Conservation (phyloP, 352 stramenopile species). For the Phytophthora idaei region DNA sequence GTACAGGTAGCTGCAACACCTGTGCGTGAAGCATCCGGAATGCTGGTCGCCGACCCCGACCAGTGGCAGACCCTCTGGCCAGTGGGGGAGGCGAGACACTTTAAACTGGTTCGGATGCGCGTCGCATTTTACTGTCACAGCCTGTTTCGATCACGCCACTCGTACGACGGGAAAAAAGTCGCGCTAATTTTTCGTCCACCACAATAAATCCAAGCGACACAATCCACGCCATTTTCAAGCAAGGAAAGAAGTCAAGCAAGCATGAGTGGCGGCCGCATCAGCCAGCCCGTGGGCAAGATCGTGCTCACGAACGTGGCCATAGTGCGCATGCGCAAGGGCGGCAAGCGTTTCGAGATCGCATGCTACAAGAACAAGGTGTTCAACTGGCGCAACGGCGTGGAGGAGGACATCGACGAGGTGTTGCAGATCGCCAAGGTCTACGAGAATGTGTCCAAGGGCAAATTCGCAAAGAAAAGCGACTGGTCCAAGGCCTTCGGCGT, state of each 20-base stretch:
- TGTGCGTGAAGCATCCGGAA: background rate
- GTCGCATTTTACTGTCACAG: background rate
- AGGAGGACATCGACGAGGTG: constrained; percentile 98
- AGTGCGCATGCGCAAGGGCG: constrained; percentile 93
- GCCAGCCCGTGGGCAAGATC: constrained; percentile 84
- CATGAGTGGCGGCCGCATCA: constrained; percentile 75
- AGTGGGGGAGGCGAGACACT: background rate
- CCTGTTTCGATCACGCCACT: too few relatives aligned
- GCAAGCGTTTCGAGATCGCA: constrained; percentile 99
- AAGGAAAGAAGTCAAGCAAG: constrained; percentile 11
- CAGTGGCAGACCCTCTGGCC: too few relatives aligned
- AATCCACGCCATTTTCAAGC: background rate
- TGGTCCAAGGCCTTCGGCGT: constrained; percentile 95
- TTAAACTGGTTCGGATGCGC: background rate
- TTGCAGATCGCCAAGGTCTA: constrained; percentile 98
- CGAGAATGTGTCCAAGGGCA: constrained; percentile 97
- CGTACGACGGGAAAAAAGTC: background rate
- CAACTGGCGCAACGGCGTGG: constrained; percentile 98
- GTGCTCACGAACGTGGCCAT: constrained; percentile 98
- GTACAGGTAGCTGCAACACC: background rate
- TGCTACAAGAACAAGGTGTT: constrained; percentile 99
- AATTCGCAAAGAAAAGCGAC: constrained; percentile 95
- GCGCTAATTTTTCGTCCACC: background rate
- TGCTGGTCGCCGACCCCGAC: too few relatives aligned
- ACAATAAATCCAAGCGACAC: background rate